A percentile compares a stretch with the other conserved stretches of the same genome.
Conservation (phyloP, 2,329 filamentous ascomycete species). For the Neonectria faginata region DNA sequence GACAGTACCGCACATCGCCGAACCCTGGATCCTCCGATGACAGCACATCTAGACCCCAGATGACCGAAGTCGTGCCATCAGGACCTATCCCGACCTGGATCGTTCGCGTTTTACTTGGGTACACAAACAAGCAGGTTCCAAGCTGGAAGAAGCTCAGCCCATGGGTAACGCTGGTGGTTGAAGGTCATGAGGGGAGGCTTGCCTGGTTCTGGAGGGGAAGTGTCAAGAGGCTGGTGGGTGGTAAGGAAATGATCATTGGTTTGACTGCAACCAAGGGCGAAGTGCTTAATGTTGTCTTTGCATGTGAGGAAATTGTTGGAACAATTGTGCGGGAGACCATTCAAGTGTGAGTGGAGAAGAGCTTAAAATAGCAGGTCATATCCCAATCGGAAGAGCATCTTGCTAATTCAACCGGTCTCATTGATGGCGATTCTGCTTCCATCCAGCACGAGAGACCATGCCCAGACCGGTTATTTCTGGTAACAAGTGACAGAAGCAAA, state of each 20-base stretch:
- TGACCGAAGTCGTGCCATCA: background rate
- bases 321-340: constrained; percentile 56
- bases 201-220: constrained; percentile 76
- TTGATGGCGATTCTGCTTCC: background rate
- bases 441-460: background rate
- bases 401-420: background rate
- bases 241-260: constrained; percentile 66
- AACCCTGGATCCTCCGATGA: background rate
- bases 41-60: background rate
- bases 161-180: constrained; percentile 79
- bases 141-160: constrained; percentile 74
- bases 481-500: background rate
- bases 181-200: constrained; percentile 64
- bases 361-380: constrained; percentile 12
- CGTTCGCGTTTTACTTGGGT: constrained; percentile 76
- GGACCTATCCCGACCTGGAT: constrained; percentile 44
- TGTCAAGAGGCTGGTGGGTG: constrained; percentile 72
- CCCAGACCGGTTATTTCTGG: background rate
- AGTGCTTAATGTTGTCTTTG: constrained; percentile 75
- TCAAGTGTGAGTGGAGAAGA: constrained; percentile 26
- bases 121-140: constrained; percentile 72
- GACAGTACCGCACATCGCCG: constrained; percentile 18
- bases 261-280: constrained; percentile 65
- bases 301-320: constrained; percentile 86
- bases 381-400: constrained; percentile 1